These are phyloP conservation scores for Xylaria intraflava DNA, from an alignment of 495 filamentous ascomycete genomes.

Conservation along the genomic window DNA sequence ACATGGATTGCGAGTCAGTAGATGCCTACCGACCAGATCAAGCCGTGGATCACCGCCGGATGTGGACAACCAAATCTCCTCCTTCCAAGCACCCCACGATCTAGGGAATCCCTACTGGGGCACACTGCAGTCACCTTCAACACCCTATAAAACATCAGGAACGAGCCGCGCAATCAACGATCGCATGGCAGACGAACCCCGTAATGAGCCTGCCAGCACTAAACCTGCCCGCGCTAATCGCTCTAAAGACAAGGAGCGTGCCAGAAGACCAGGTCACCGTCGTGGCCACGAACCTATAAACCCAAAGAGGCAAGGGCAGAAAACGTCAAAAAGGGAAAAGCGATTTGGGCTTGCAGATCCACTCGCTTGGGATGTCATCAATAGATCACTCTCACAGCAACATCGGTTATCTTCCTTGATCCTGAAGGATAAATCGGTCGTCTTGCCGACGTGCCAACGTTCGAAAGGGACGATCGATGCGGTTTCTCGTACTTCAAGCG, in stretches of 20 bases:
- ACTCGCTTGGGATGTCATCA: conserved; percentile 30
- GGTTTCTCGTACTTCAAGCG: conserved; percentile 31
- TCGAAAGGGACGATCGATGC: neutral
- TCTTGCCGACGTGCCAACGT: neutral
- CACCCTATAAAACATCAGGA: neutral
- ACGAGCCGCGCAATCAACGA: neutral
- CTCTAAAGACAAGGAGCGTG: neutral
- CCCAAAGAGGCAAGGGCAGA: neutral
- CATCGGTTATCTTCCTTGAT: conserved; percentile 28
- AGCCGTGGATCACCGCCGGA: conserved; percentile 9
- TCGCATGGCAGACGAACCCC: neutral
- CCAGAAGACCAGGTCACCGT: neutral
- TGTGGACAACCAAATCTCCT: conserved; percentile 5
- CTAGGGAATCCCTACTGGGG: conserved; percentile 25
- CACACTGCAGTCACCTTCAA: conserved; percentile 16
- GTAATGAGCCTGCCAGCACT: neutral
- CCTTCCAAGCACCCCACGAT: conserved; percentile 14
- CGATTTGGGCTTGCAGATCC: conserved; percentile 25
- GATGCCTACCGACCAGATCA: conserved; percentile 18
- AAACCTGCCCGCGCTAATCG: neutral
- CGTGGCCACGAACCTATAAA: neutral
- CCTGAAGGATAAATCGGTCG: conserved; percentile 9
- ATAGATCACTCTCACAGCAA: conserved; percentile 33
- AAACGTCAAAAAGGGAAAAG: conserved; percentile 12
- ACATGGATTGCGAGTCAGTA: conserved; percentile 25